phyloP scores from a whole-genome alignment of 1,284 basidiomycete genomes.

The Grifola frondosa region DNA sequence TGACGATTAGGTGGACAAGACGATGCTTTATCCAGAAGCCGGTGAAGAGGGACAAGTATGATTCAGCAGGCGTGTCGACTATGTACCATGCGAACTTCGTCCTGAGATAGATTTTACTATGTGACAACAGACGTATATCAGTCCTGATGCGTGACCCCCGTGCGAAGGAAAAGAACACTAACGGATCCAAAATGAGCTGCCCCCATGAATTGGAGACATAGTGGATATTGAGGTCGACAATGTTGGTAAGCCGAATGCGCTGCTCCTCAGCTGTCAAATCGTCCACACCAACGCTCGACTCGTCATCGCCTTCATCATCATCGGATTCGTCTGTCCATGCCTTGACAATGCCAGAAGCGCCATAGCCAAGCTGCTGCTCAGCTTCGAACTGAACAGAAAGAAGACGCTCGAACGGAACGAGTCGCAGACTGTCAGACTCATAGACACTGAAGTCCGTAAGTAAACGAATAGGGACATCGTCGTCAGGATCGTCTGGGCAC shows the following conservation, averaged over 20 bases:
- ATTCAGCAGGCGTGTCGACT: slow-evolving; percentile 43
- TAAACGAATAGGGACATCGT: slow-evolving; percentile 47
- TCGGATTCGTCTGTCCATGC: slow-evolving; percentile 30
- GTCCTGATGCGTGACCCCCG: too few species aligned
- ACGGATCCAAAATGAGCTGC: slow-evolving; percentile 40
- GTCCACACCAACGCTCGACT: slow-evolving; percentile 24
- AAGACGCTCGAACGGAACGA: slow-evolving; percentile 40
- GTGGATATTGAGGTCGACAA: slow-evolving; percentile 51
- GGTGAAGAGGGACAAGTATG: slow-evolving; percentile 43
- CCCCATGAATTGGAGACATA: slow-evolving; percentile 29
- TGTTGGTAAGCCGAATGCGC: slow-evolving; percentile 41
- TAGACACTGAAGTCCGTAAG: slow-evolving; percentile 54
- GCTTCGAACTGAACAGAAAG: slow-evolving; percentile 22
- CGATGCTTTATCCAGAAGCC: slow-evolving; percentile 49
- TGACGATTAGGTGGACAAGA: slow-evolving; percentile 46
- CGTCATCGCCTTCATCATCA: slow-evolving; percentile 19
- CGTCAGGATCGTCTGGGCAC: slow-evolving; percentile 22
- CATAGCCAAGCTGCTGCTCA: slow-evolving; percentile 14
- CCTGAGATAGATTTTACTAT: slow-evolving; percentile 41
- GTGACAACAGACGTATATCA: slow-evolving; percentile 3
- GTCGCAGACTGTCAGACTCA: slow-evolving; percentile 31
- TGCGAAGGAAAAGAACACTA: slow-evolving; percentile 5
- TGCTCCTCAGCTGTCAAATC: slow-evolving; percentile 26
- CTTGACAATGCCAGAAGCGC: slow-evolving; percentile 37
- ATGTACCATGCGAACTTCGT: slow-evolving; percentile 63